Base-by-base conservation (phyloP, 2,329 filamentous ascomycete species). In the Aspergillus candidus region DNA sequence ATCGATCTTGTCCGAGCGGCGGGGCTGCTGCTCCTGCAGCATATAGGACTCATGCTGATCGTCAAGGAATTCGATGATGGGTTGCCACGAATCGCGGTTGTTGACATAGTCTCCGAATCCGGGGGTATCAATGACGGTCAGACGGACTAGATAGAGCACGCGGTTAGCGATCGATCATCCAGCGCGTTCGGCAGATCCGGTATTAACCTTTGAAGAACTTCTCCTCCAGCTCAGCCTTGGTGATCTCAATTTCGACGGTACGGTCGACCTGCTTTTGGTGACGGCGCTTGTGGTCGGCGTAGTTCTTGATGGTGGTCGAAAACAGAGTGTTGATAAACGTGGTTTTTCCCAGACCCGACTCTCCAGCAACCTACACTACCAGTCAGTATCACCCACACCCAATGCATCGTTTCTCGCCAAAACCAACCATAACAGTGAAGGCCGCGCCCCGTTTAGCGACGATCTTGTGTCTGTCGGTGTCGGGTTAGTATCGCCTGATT, bases 321-420 rank as follows among this genome's bases (percentile, higher is more conserved):
- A 98, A 98, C 50, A 98, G 84, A 48, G 93, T 98, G 83, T 98
- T 98, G 83, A 98, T 97, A 75, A 98, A 98, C 63, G 93, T 98
- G 18, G 94, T 98, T 82, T 98, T 98, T 77, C 93, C 93, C 60
- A 97, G 76, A 66, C 91, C 91, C 58, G 93, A 97, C 77, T 98
- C 91, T 76, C 91, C 91, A 75, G 93, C 93, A 73, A 97, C 89
- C 89, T 94, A 62, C 42, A 34, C 12, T 44, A 36, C 34, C 22
- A 47, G 57, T 65, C 56, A 70, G 63, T 48, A 29, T 41, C 27
- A 34, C 32, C 27, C 41, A 40, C 35, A 27, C 43, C 15, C 31
- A 41, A n/a, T 14, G 15, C n/a, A 22, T 14, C 27, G 8, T 12
- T 11, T 22, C n/a, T 30, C 14, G 22, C 15, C 15, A n/a, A 14